Evolutionary conservation across 2,329 filamentous ascomycete species (phyloP), one percentile per base, ranked within the genome.

Genomic region (Pseudonectria buxi): DNA sequence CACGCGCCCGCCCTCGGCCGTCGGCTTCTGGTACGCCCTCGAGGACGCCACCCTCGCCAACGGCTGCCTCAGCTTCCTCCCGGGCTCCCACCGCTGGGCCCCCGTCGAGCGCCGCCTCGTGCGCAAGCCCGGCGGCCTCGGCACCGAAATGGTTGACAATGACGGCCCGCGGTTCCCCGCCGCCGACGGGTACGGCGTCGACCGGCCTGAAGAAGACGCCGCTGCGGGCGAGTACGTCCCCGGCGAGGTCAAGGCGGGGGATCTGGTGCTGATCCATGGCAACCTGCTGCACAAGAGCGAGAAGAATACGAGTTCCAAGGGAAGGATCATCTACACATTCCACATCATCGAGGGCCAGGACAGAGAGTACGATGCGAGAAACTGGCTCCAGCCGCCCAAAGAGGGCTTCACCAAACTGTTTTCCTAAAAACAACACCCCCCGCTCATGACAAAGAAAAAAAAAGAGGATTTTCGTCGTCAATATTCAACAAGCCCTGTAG

Each of bases 11-110:
- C 90, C 90, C 1, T 85, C 78, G 26, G 92, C 92, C 0, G 85
- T 96, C 3, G 92, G 92, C 0, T 96, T 90, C 67, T 98, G 92
- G 92, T 94, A 95, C 61, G 92, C 92, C 10, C 74, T 98, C 26
- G 89, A 98, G 65, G 90, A 96, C 61, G 86, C 87, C 14, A 90
- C 85, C 7, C 67, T 72, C 1, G 78, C 82, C 57, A 98, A 98
- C 59, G 92, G 88, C 2, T 95, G 89, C 53, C 61, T 98, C 54
- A 86, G 82, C 44, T 95, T 96, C 63, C 74, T 87, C 47, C 81
- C 78, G 1, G 90, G 89, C 0, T 87, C 81, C 47, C 90, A 96
- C 56, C 76, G 70, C 51, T 79, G 81, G 56, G 81, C 82, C 3
- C 75, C 79, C 10, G 71, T 96, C 9, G 65, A 66, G 42, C 75